Base-by-base conservation (phyloP, 1,284 basidiomycete species). In the Anthracocystis setariae region DNA sequence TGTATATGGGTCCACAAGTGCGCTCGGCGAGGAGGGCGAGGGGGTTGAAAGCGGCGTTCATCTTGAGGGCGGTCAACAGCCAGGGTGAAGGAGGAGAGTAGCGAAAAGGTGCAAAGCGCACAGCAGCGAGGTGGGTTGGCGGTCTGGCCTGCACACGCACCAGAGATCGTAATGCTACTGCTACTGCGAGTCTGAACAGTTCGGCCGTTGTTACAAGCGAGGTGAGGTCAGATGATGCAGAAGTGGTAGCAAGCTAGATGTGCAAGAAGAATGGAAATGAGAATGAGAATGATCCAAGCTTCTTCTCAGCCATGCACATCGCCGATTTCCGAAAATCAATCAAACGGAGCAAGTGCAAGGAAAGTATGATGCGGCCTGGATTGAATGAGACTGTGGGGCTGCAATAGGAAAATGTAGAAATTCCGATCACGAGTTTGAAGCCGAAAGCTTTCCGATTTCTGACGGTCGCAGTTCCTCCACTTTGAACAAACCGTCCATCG, bases 1-100 rank as follows among this genome's bases (percentile, higher is more conserved):
- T 66, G 73, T 74, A 76, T 24, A 78, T 66, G 35, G 69, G 60
- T 5, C 59, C 71, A 40, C 76, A 78, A 8, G 69, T 64, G 13
- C 74, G 67, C 55, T 78, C 74, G 5, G 64, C 64, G 32, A 77
- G 59, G 49, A 77, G 43, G 17, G 61, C 61, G 10, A 74, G 18
- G 5, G 73, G 73, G 29, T 67, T 76, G 55, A 61, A 76, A 1
- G 58, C 63, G 18, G 58, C 46, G 20, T 40, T 46, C 59, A 72
- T 63, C 33, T 39, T 59, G 39, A 60, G 42, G 25, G 35, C 1
- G 7, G 49, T 43, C 17, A 57, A 43, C 8, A 32, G 17, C 50
- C 49, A 52, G 43, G 45, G 25, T 12, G 52, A 55, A 2, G 56
- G 56, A 3, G 59, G 60, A 23, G 24, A 25, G 20, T 18, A 29